These are phyloP conservation scores for Tulasnella sp. DNA, from an alignment of 768 basidiomycete genomes.

Conservation along the genomic window DNA sequence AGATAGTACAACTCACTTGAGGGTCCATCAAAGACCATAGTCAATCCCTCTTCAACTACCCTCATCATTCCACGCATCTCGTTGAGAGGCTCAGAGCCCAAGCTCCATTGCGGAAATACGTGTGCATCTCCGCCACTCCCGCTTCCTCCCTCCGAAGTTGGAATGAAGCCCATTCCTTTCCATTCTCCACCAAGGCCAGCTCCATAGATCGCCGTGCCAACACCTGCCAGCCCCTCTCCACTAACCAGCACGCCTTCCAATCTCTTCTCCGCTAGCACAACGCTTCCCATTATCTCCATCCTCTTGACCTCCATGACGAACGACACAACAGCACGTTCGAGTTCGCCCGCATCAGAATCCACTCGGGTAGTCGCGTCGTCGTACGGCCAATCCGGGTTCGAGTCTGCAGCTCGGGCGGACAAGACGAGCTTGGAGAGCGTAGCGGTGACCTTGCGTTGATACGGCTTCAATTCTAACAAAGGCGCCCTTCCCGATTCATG, in stretches of 20 bases:
- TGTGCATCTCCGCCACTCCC: conserved; percentile 37
- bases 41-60: conserved; percentile 46
- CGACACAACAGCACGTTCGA: conserved; percentile 27
- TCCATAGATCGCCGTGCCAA: conserved; percentile 74
- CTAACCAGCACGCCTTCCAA: conserved; percentile 27
- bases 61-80: conserved; percentile 46
- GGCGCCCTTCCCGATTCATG: conserved; percentile 17
- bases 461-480: conserved; percentile 51
- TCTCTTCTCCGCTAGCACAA: conserved; percentile 35
- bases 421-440: conserved; percentile 84
- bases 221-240: conserved; percentile 29
- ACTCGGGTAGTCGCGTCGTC: conserved; percentile 26
- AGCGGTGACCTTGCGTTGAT: conserved; percentile 78
- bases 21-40: neutral
- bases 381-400: conserved; percentile 25
- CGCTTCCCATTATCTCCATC: conserved; percentile 36
- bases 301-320: conserved; percentile 31
- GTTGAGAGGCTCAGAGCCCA: conserved; percentile 46
- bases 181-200: conserved; percentile 67
- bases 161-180: conserved; percentile 80
- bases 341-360: conserved; percentile 28
- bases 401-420: conserved; percentile 69
- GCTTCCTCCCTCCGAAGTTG: conserved; percentile 15
- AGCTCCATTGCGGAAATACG: conserved; percentile 32
- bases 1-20: neutral